These are phyloP conservation scores for Dioscorea dumetorum DNA, from an alignment of 106 monocot genomes.

Conservation along the genomic window DNA sequence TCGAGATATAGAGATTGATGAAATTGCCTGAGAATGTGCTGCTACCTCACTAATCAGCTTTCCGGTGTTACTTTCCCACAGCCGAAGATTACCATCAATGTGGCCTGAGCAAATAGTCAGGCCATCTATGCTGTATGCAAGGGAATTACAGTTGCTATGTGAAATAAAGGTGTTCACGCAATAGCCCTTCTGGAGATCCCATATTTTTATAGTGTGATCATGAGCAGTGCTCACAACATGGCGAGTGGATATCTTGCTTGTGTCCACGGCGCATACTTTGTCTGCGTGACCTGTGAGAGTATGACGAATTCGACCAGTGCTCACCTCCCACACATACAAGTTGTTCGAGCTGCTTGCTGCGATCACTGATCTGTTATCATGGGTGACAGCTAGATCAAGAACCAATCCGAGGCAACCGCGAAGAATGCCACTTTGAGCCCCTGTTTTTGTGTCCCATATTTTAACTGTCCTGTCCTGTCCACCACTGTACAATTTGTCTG, in stretches of 20 bases:
- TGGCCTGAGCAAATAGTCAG: constrained; percentile 77
- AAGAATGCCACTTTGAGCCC: constrained; percentile 33
- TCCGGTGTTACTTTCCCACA: constrained; percentile 70
- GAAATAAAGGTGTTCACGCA: constrained; percentile 69
- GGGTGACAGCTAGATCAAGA: constrained; percentile 70
- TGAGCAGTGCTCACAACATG: constrained; percentile 53
- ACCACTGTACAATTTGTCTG: constrained; percentile 60
- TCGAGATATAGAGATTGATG: constrained; percentile 65
- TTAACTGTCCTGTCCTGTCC: constrained; percentile 84
- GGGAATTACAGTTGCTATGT: constrained; percentile 76
- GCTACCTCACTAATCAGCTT: constrained; percentile 66
- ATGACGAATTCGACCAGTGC: constrained; percentile 55
- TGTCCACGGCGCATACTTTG: constrained; percentile 88
- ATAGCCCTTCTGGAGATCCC: constrained; percentile 83
- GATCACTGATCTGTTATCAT: constrained; percentile 70
- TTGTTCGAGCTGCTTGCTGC: constrained; percentile 78
- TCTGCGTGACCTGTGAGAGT: constrained; percentile 74
- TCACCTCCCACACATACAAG: constrained; percentile 58
- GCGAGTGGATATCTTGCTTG: constrained; percentile 37
- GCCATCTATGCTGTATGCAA: constrained; percentile 59
- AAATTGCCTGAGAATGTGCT: constrained; percentile 74
- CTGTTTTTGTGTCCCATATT: constrained; percentile 68
- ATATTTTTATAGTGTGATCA: constrained; percentile 82
- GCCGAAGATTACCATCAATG: constrained; percentile 72
- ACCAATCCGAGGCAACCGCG: constrained; percentile 75